Percentiles rank a stretch among this genome's conserved stretches.
Evolutionary conservation across 257 asterid genomes (phyloP).

Genomic region (Plantago major): DNA sequence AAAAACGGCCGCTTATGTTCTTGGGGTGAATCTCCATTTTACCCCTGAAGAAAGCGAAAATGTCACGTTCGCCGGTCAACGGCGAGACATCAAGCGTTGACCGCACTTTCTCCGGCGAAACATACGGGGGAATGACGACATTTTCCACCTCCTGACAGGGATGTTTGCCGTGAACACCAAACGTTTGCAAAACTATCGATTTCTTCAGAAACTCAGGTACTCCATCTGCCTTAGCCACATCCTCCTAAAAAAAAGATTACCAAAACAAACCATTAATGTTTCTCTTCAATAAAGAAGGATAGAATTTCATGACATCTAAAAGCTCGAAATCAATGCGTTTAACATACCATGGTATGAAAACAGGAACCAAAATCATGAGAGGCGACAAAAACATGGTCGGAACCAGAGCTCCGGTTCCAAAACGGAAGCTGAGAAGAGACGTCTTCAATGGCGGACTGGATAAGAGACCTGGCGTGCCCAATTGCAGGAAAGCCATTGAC

Average conservation of each 20-base stretch:
- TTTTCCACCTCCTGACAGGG: slow-evolving; percentile 86
- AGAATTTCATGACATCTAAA: too few species aligned
- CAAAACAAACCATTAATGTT: too few species aligned
- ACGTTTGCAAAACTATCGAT: slow-evolving; percentile 74
- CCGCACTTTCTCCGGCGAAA: slow-evolving; percentile 61
- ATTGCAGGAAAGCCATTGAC: slow-evolving; percentile 90
- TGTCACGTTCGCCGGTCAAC: slow-evolving; percentile 47
- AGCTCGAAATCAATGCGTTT: too few species aligned
- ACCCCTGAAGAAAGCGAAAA: slow-evolving; percentile 77
- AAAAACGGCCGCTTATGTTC: slow-evolving; percentile 82
- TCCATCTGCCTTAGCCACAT: slow-evolving; percentile 71
- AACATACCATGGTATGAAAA: slow-evolving; percentile 78
- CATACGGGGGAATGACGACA: slow-evolving; percentile 77
- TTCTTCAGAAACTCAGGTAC: slow-evolving; percentile 61
- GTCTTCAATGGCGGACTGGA: slow-evolving; percentile 42
- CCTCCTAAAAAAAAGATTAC: slow-evolving; percentile 47
- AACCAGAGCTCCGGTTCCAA: slow-evolving; percentile 83
- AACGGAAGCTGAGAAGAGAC: slow-evolving; percentile 55
- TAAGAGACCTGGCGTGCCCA: slow-evolving; percentile 75
- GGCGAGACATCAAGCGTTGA: slow-evolving; percentile 45
- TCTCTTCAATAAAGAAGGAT: too few species aligned
- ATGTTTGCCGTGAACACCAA: slow-evolving; percentile 71
- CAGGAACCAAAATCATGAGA: slow-evolving; percentile 97
- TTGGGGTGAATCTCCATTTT: slow-evolving; percentile 93
- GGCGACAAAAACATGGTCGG: slow-evolving; percentile 89